phyloP scores from a whole-genome alignment of 2,329 filamentous ascomycete genomes.

The Epichloe bromicola region DNA sequence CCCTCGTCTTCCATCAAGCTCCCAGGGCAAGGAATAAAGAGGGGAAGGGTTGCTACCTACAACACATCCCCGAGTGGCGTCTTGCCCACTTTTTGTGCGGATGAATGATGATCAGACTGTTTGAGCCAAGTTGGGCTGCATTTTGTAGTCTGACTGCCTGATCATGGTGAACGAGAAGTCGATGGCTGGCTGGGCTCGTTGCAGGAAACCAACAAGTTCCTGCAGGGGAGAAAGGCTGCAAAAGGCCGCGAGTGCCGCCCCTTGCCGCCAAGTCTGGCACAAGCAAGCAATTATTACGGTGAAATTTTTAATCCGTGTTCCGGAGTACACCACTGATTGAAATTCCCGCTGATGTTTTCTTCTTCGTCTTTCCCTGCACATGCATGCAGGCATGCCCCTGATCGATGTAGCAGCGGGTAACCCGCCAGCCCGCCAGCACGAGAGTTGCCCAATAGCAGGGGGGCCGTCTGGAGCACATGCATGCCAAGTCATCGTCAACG shows the following conservation, averaged over 20 bases:
- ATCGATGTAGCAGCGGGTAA: not conserved
- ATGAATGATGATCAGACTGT: too few species aligned
- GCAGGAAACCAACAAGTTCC: not conserved
- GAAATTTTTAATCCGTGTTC: too few species aligned
- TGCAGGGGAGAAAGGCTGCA: not conserved
- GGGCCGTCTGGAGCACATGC: not conserved
- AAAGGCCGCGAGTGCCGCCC: not conserved
- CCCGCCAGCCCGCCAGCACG: not conserved
- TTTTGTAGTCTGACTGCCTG: too few species aligned
- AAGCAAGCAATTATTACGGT: not conserved
- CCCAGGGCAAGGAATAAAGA: too few species aligned
- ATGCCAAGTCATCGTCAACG: not conserved
- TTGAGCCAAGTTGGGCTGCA: too few species aligned
- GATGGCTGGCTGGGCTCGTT: too few species aligned
- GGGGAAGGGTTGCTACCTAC: too few species aligned
- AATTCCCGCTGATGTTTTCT: not conserved
- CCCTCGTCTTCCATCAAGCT: too few species aligned
- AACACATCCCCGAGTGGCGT: too few species aligned
- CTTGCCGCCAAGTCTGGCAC: not conserved
- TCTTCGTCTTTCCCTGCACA: not conserved
- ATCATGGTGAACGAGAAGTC: too few species aligned
- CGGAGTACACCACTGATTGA: not conserved
- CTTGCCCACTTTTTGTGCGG: too few species aligned
- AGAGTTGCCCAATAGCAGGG: not conserved
- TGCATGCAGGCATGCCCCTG: not conserved